Evolutionary conservation across 495 filamentous ascomycete genomes (phyloP).

Genomic region (Usnea hakonensis): DNA sequence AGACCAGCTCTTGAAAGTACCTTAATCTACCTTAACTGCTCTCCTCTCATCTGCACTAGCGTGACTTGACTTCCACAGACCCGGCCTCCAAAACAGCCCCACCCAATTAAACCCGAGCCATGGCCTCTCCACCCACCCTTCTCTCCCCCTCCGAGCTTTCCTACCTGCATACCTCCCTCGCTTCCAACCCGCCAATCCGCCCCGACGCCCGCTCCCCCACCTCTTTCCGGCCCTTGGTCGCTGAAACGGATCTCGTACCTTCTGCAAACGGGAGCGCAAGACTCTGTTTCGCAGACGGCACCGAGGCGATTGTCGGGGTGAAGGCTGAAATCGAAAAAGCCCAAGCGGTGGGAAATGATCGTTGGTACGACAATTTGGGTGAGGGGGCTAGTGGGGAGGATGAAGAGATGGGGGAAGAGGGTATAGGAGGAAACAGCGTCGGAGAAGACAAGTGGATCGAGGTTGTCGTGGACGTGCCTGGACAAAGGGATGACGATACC

Average conservation of each 20-base stretch:
- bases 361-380: not conserved
- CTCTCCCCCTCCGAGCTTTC: conserved; percentile 94
- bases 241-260: conserved; percentile 84
- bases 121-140: conserved; percentile 11
- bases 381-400: conserved; percentile 26
- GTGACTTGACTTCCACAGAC: not conserved
- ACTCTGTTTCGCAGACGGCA: conserved; percentile 89
- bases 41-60: not conserved
- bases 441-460: conserved; percentile 29
- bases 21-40: no score
- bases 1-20: not conserved
- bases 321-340: conserved; percentile 87
- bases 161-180: conserved; percentile 86
- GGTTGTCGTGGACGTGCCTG: conserved; percentile 28
- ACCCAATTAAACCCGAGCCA: not conserved
- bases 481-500: conserved; percentile 73
- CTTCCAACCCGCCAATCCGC: conserved; percentile 70
- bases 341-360: conserved; percentile 14
- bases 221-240: conserved; percentile 83
- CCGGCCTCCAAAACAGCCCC: not conserved
- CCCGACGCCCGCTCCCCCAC: conserved; percentile 76
- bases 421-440: conserved; percentile 30
- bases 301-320: conserved; percentile 88
- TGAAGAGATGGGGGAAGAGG: conserved; percentile 24
- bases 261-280: conserved; percentile 86